phyloP scores from a whole-genome alignment of 306 rosid genomes.

The Coriaria nepalensis region DNA sequence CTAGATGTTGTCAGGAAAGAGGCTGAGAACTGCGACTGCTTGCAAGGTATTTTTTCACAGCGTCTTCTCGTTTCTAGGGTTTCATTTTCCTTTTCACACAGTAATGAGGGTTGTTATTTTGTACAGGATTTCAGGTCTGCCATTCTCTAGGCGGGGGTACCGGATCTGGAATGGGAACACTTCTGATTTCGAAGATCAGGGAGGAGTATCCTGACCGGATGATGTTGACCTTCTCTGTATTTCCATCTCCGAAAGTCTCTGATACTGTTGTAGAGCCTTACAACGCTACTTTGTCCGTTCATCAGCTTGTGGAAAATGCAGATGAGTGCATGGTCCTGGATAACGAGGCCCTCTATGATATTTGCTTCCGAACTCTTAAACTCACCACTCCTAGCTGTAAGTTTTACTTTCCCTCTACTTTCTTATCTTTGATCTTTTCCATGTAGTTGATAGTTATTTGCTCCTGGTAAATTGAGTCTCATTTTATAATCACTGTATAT shows the following conservation, averaged over 20 bases:
- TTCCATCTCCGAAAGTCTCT: conserved; percentile 35
- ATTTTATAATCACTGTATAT: no score
- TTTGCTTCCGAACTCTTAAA: conserved; percentile 31
- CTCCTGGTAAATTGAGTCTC: no score
- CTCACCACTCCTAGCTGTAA: conserved; percentile 35
- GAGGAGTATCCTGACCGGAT: conserved; percentile 34
- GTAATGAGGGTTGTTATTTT: background rate
- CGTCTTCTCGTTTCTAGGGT: no score
- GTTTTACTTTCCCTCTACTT: background rate
- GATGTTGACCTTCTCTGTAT: conserved; percentile 35
- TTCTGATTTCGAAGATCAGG: conserved; percentile 32
- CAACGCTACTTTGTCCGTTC: conserved; percentile 30
- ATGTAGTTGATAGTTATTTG: no score
- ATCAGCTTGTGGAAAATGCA: conserved; percentile 34
- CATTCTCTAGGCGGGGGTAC: conserved; percentile 37
- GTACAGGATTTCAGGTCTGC: conserved; percentile 31
- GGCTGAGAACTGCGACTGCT: conserved; percentile 37
- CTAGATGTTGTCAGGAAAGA: conserved; percentile 33
- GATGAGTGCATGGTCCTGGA: conserved; percentile 37
- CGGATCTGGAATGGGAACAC: conserved; percentile 40
- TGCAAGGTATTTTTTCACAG: conserved; percentile 18
- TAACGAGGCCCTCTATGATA: conserved; percentile 31
- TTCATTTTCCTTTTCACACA: background rate
- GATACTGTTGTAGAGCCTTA: conserved; percentile 38
- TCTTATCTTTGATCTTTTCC: no score